Conservation (phyloP, 2,329 filamentous ascomycete species). For the Epichloe bromicola region DNA sequence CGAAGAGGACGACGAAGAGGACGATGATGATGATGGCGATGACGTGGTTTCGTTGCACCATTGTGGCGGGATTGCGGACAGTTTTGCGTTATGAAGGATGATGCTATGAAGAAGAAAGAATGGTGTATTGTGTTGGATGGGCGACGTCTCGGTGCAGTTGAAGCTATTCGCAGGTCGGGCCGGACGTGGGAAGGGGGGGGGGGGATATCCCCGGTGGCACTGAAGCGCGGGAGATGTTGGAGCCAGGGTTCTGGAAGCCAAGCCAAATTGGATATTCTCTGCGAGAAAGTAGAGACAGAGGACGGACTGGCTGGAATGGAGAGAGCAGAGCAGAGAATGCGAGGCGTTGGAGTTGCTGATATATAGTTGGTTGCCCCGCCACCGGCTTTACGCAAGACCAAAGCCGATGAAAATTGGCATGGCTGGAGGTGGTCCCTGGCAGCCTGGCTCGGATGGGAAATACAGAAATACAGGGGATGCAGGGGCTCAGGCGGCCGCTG, state of each 20-base stretch:
- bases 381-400: conserved; percentile 24
- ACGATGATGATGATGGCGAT: conserved; percentile 58
- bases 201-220: too few relatives aligned
- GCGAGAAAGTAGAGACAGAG: background rate
- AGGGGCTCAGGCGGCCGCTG: too few relatives aligned
- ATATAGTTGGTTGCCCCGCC: conserved; percentile 37
- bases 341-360: conserved; percentile 11
- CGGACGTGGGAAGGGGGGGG: too few relatives aligned
- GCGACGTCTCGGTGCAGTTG: background rate
- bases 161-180: background rate
- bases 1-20: conserved; percentile 48
- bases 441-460: too few relatives aligned
- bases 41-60: conserved; percentile 49
- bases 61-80: background rate
- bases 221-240: background rate
- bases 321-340: background rate
- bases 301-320: conserved; percentile 7
- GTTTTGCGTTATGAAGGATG: background rate
- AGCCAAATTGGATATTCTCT: background rate
- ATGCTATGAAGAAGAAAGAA: background rate
- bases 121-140: background rate
- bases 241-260: background rate
- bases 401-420: conserved; percentile 12
- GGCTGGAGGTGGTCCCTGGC: conserved; percentile 15
- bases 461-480: too few relatives aligned